Base-by-base conservation (phyloP, 768 basidiomycete species). In the Calocybe cyanea region DNA sequence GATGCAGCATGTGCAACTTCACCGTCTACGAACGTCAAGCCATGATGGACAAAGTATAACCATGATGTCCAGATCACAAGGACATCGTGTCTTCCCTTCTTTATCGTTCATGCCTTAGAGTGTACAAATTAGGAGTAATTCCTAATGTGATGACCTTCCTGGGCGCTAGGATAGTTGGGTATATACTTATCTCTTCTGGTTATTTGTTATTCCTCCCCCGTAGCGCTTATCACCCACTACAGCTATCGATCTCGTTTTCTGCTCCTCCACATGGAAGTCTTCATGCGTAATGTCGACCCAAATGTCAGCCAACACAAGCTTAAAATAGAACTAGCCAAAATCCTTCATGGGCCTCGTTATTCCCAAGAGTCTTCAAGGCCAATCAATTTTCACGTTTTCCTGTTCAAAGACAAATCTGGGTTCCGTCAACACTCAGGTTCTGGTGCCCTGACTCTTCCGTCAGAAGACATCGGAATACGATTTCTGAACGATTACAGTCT, bases 351-450 rank as follows among this genome's bases (percentile, higher is more conserved):
- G 2, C 62, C 67, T 4, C 55, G 53, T 3, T 81, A 75, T 58
- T 51, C 60, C 3, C 40, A 35, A 1, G 53, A 58, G 34, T 57
- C 63, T 3, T 41, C 48, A 0, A 48, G 58, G 1, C 71, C 57
- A 0, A 52, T 78, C 15, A 84, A 83, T 51, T 85, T 84, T 51
- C 66, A 78, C 32, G 70, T 83, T 4, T 60, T 63, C 38, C 64
- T 83, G 13, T 74, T 75, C 56, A 66, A 62, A 28, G 66, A 69
- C 47, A 71, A 63, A 31, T 40, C 48, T 31, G 50, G 61, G 0
- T 43, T 46, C 14, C 58, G 54, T 14, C 46, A 51, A 17, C 74
- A 78, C 46, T 50, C 55, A 7, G 77, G 80, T 4, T 60, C 49
- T 19, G 80, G 78, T 3, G 55, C 58, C 18, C 55, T 85, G 25